Percentiles rank a stretch among this genome's conserved stretches.
These are phyloP conservation scores for Linum lewisii DNA, from an alignment of 345 rosid genomes.

Conservation along the genomic window DNA sequence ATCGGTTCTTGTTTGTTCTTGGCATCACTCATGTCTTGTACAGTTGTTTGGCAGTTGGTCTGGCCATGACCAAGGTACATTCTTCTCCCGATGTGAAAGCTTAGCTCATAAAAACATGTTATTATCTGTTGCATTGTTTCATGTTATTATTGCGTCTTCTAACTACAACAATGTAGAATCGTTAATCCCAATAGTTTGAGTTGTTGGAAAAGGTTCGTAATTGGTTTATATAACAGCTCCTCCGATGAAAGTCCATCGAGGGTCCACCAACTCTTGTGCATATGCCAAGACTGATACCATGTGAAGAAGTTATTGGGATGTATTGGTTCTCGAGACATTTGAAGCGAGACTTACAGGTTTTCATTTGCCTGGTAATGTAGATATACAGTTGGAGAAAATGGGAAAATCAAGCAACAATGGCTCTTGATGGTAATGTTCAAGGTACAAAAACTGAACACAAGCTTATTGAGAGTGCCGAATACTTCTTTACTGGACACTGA, in stretches of 20 bases:
- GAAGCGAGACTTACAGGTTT: slow-evolving; percentile 1
- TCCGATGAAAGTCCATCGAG: no score
- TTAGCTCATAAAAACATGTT: no score
- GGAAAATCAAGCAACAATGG: slow-evolving; percentile 54
- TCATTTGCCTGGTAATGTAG: slow-evolving; percentile 22
- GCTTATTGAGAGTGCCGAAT: not conserved
- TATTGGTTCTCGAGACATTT: no score
- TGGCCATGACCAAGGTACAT: slow-evolving; percentile 89
- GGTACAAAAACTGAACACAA: slow-evolving; percentile 25
- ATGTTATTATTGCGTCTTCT: no score
- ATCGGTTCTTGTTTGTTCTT: slow-evolving; percentile 77
- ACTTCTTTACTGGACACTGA: not conserved
- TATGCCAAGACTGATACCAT: no score
- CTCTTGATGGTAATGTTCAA: slow-evolving; percentile 44
- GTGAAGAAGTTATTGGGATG: no score
- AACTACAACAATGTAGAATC: no score
- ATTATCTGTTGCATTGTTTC: not conserved
- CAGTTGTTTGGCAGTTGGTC: slow-evolving; percentile 79
- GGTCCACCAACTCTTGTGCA: no score
- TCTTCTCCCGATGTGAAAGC: not conserved
- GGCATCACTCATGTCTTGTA: slow-evolving; percentile 86
- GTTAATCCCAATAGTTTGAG: no score
- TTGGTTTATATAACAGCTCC: no score
- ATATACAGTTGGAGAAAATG: slow-evolving; percentile 94
- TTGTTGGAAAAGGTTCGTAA: no score